A percentile compares a stretch with the other conserved stretches of the same genome.
Conservation (phyloP, 2,329 filamentous ascomycete species). For the Zymoseptoria passerinii region DNA sequence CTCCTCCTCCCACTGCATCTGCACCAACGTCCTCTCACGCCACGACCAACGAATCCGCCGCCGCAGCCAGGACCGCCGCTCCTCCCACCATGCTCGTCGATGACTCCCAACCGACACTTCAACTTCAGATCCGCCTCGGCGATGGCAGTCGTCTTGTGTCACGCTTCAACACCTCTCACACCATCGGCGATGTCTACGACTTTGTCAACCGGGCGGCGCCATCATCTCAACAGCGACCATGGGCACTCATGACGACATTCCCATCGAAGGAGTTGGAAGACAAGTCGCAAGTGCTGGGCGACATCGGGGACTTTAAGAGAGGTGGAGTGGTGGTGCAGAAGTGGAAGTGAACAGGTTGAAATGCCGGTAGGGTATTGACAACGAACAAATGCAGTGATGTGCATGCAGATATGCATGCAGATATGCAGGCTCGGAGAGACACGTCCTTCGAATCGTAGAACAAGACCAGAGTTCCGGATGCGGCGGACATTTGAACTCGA, state of each 20-base stretch:
- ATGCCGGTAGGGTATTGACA: neutral
- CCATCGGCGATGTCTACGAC: constrained; percentile 66
- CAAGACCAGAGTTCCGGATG: too few relatives aligned
- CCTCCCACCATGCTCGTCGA: constrained; percentile 48
- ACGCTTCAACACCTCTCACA: constrained; percentile 73
- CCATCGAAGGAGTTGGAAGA: constrained; percentile 73
- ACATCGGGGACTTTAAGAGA: constrained; percentile 43
- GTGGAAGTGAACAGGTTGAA: constrained; percentile 33
- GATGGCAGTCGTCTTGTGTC: constrained; percentile 70
- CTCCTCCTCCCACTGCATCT: constrained; percentile 25
- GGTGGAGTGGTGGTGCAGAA: constrained; percentile 50
- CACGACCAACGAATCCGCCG: constrained; percentile 26
- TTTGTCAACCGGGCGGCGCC: constrained; percentile 62
- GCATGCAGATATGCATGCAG: neutral
- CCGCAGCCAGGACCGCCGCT: constrained; percentile 29
- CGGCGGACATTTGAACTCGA: too few relatives aligned
- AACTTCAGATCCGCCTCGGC: constrained; percentile 67
- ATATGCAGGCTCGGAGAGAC: too few relatives aligned
- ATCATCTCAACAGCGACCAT: constrained; percentile 50
- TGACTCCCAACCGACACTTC: constrained; percentile 57
- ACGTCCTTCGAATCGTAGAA: too few relatives aligned
- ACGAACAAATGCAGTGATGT: neutral
- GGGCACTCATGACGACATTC: constrained; percentile 74
- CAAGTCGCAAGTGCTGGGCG: constrained; percentile 43
- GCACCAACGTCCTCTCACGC: constrained; percentile 26